Conservation (phyloP, 208 protist genomes). For the Naegleria lovaniensis region DNA sequence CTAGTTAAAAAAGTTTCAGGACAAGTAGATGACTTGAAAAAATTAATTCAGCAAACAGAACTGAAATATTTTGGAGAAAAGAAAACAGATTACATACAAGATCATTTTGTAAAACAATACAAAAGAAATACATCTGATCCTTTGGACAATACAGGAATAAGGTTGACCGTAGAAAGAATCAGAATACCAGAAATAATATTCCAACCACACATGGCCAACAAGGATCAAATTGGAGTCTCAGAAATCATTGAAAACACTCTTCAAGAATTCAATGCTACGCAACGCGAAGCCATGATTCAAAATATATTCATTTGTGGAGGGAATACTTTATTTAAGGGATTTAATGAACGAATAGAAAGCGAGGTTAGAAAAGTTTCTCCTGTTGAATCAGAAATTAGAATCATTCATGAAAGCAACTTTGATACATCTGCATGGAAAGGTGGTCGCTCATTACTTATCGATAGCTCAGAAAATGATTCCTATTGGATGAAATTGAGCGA, state of each 20-base stretch:
- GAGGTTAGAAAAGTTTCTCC: constrained; percentile 8
- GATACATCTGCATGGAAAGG: not conserved
- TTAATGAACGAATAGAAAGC: not conserved
- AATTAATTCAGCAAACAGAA: not conserved
- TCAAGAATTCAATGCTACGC: not conserved
- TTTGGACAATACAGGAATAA: not conserved
- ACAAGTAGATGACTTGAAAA: not conserved
- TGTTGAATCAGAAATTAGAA: not conserved
- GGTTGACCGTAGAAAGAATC: constrained; percentile 2
- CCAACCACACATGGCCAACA: not conserved
- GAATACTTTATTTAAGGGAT: not conserved
- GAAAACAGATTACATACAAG: not conserved
- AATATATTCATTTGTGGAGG: constrained; percentile 20
- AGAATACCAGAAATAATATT: constrained; percentile 17
- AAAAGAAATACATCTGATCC: not conserved
- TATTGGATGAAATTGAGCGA: not conserved
- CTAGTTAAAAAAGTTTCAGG: not conserved
- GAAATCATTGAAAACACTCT: not conserved
- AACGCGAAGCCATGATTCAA: not conserved
- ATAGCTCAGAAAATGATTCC: not conserved
- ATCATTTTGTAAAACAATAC: not conserved
- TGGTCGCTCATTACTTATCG: not conserved
- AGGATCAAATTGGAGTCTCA: not conserved
- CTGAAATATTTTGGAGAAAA: not conserved
- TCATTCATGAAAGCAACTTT: not conserved